Base-by-base conservation (phyloP, 83 land plant genomes). In the Thuja plicata region DNA sequence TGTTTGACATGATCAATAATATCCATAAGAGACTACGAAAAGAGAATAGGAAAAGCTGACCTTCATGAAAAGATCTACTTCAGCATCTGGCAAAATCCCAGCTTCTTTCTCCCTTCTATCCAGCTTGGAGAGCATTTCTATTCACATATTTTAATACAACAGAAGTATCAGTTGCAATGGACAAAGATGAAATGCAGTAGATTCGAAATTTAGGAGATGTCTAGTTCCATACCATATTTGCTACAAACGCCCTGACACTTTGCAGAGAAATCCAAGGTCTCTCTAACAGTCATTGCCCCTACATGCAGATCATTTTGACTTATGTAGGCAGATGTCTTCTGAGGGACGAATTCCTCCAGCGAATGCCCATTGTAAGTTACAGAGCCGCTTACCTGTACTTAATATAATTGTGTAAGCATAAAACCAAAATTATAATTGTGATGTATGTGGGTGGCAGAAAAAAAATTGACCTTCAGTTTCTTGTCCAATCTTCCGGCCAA, bases 21-120 rank as follows among this genome's bases (percentile, higher is more conserved):
- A 10, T 73, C 35, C 15, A 76, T 27, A 76, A 32, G 12, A 76
- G 79, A 66, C 19, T 54, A 60, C 10, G 0, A 8, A 66, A 27
- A 66, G 73, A 66, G 40, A 35, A 77, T 3, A 37, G 8, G 37
- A 37, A 34, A 38, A 41, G 79, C 83, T 24, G 46, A 38, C 38
- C 17, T 78, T 92, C 93, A 92, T 92, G 80, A 93, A 95, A 46
- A 94, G 92, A 83, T 66, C 73, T 24, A 66, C 88, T 84, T 94
- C 95, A 38, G 94, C 90, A 30, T 94, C 95, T 8, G 94, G 95
- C 24, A 91, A 86, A 32, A 94, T 94, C 1, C 97, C 95, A 2
- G 91, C 93, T 4, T 93, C 90, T 66, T 92, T 95, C 88, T 95
- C 95, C 70, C 96, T 92, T 86, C 90, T 94, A 57, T 91, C 92